Percentiles rank a stretch among this genome's conserved stretches.
Conservation (phyloP, 2,329 filamentous ascomycete genomes). For the Neofusicoccum laricinum region DNA sequence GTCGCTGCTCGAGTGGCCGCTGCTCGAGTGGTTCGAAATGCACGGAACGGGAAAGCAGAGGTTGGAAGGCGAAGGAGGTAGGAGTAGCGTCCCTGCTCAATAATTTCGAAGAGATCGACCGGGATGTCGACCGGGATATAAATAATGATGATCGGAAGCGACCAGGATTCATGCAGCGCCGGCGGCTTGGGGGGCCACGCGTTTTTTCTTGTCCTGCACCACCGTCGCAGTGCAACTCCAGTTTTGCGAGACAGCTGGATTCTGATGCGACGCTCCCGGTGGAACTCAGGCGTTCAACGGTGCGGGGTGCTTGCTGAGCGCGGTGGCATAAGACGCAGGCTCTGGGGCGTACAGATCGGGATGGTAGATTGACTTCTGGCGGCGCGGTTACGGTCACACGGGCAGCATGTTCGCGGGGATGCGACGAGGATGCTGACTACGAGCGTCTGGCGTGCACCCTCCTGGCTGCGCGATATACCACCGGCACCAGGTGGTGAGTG, state of each 20-base stretch:
- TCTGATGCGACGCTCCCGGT: neutral
- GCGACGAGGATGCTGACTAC: slow-evolving; percentile 5
- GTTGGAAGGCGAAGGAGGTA: neutral
- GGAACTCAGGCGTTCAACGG: slow-evolving; percentile 3
- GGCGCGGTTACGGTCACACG: neutral
- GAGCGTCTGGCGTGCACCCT: neutral
- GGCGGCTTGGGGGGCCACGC: slow-evolving; percentile 3
- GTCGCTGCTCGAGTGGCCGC: too few relatives aligned
- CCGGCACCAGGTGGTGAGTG: neutral
- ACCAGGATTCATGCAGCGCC: slow-evolving; percentile 8
- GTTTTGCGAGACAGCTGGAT: slow-evolving; percentile 1
- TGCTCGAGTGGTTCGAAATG: neutral
- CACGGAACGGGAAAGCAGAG: neutral
- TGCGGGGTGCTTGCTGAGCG: neutral
- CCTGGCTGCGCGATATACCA: neutral
- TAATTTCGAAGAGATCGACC: slow-evolving; percentile 10
- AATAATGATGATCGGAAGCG: slow-evolving; percentile 11
- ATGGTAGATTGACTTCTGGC: neutral
- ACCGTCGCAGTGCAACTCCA: slow-evolving; percentile 9
- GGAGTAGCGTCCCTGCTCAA: slow-evolving; percentile 7
- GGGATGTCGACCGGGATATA: slow-evolving; percentile 7
- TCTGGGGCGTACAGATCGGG: neutral
- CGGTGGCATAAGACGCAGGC: neutral
- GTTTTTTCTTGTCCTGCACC: slow-evolving; percentile 7
- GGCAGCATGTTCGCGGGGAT: neutral